Conservation (phyloP, 768 basidiomycete genomes). For the Vararia minispora region DNA sequence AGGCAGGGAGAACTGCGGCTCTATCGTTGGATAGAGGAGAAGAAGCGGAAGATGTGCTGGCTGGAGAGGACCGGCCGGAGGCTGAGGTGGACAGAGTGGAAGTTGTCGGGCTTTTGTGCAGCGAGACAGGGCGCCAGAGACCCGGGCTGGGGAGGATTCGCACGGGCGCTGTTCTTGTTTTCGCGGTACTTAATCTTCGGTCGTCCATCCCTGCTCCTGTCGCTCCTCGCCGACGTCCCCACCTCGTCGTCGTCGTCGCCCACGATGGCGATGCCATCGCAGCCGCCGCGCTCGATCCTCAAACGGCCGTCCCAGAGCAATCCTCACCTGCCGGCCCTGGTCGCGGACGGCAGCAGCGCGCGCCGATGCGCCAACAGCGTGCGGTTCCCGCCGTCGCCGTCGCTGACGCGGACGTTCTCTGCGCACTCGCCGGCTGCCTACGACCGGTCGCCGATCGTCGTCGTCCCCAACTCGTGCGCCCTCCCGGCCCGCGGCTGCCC, state of each 20-base stretch:
- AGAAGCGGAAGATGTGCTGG: no score
- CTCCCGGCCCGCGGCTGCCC: conserved; percentile 73
- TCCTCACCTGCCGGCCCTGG: neutral
- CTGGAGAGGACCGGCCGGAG: no score
- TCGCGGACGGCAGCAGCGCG: neutral
- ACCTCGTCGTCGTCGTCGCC: conserved; percentile 3
- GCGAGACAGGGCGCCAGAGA: no score
- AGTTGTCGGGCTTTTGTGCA: no score
- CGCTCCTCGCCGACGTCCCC: no score
- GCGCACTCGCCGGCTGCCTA: conserved; percentile 40
- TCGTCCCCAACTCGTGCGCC: conserved; percentile 59
- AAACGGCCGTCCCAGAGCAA: conserved; percentile 8
- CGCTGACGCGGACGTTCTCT: conserved; percentile 26
- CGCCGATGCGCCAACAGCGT: conserved; percentile 20
- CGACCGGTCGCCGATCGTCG: conserved; percentile 73
- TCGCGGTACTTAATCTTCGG: no score
- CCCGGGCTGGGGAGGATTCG: no score
- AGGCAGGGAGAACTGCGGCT: no score
- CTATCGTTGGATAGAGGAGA: no score
- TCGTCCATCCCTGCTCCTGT: no score
- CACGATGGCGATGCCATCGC: conserved; percentile 1
- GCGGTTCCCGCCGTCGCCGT: conserved; percentile 34
- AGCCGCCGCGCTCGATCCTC: conserved; percentile 13
- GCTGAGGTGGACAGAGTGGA: no score
- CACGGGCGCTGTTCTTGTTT: no score